Percentiles rank a stretch among this genome's conserved stretches.
phyloP scores from a whole-genome alignment of 208 protist genomes.

The Trypanosoma conorhini region DNA sequence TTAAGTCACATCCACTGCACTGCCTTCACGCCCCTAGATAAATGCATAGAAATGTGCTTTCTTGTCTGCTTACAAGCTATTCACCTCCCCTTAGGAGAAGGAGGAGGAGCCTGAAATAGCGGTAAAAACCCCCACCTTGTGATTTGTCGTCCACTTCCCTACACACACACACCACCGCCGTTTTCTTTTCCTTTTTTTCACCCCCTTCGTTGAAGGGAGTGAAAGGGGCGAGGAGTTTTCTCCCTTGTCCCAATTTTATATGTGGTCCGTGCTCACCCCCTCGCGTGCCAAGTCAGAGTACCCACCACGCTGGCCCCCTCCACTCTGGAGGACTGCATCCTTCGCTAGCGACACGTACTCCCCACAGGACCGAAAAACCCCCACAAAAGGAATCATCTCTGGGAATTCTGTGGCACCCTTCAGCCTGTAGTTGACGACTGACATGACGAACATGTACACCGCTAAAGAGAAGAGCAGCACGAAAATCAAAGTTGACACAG shows the following conservation, averaged over 20 bases:
- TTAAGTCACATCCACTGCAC: too few relatives aligned
- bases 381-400: conserved; percentile 69
- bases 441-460: conserved; percentile 45
- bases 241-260: conserved; percentile 11
- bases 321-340: background rate
- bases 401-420: conserved; percentile 62
- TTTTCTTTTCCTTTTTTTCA: conserved; percentile 3
- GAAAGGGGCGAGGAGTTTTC: background rate
- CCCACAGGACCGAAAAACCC: conserved; percentile 33
- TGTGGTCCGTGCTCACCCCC: conserved; percentile 28
- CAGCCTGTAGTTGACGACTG: conserved; percentile 62
- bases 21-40: too few relatives aligned
- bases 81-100: background rate
- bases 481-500: conserved; percentile 11
- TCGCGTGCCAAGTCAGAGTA: conserved; percentile 25
- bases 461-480: conserved; percentile 31
- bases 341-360: conserved; percentile 18
- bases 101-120: too few relatives aligned
- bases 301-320: conserved; percentile 18
- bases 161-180: background rate
- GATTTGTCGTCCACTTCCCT: background rate
- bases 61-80: background rate
- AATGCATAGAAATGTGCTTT: background rate
- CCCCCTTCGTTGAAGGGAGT: conserved; percentile 13
- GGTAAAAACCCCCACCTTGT: background rate